Percentiles rank a stretch among this genome's conserved stretches.
These are phyloP conservation scores for Carex pumila DNA, from an alignment of 176 grass and related monocot genomes.

Conservation along the genomic window DNA sequence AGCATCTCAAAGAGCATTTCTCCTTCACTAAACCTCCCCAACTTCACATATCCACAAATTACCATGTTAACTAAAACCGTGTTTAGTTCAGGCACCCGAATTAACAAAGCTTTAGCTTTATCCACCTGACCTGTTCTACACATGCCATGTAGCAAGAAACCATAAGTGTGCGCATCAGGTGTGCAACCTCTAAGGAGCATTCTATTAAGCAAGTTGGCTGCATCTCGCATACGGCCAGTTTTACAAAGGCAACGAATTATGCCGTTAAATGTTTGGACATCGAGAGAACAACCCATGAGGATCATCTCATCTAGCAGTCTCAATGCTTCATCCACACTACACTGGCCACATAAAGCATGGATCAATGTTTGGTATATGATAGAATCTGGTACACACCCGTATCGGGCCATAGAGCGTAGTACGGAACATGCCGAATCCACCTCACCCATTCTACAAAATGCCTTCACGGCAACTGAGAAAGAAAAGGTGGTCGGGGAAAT, in stretches of 20 bases:
- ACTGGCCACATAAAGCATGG: conserved; percentile 40
- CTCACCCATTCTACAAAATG: conserved; percentile 49
- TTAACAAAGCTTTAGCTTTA: conserved; percentile 45
- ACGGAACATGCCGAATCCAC: conserved; percentile 50
- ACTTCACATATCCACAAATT: conserved; percentile 48
- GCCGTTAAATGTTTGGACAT: conserved; percentile 66
- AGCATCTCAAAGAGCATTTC: conserved; percentile 53
- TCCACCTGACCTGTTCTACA: conserved; percentile 46
- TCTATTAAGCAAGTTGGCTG: conserved; percentile 62
- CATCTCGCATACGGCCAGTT: conserved; percentile 36
- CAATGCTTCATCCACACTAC: conserved; percentile 42
- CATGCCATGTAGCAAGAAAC: conserved; percentile 54
- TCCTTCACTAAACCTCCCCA: conserved; percentile 52
- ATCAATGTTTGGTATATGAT: conserved; percentile 83
- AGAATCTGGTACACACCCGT: conserved; percentile 63
- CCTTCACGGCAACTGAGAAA: conserved; percentile 46
- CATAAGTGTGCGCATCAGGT: conserved; percentile 55
- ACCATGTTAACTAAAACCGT: conserved; percentile 73
- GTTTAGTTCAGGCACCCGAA: conserved; percentile 50
- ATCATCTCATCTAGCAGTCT: conserved; percentile 85
- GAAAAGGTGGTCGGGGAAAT: conserved; percentile 70
- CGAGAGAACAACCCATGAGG: conserved; percentile 58
- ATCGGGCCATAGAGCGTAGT: conserved; percentile 57
- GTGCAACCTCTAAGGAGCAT: conserved; percentile 54
- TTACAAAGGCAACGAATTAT: conserved; percentile 51